A percentile compares a stretch with the other conserved stretches of the same genome.
phyloP scores from a whole-genome alignment of 139 green algal genomes.

The Diplosphaera chodatii region DNA sequence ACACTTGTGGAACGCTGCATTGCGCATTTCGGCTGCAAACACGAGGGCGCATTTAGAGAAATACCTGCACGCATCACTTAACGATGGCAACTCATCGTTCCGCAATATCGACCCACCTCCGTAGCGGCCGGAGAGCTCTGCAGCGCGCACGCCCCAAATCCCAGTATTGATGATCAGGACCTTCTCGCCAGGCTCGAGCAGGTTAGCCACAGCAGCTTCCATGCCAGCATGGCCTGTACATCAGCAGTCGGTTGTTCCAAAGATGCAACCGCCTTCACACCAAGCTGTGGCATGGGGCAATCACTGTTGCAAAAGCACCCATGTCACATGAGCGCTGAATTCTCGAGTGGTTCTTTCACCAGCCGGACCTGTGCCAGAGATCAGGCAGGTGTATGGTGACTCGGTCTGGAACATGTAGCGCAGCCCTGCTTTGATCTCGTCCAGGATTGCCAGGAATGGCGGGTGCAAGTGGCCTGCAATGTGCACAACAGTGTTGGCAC shows the following conservation, averaged over 20 bases:
- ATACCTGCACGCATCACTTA: too few relatives aligned
- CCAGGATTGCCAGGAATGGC: conserved; percentile 75
- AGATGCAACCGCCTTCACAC: too few relatives aligned
- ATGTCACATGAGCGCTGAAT: too few relatives aligned
- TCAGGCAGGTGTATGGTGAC: conserved; percentile 60
- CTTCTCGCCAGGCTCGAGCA: conserved; percentile 74
- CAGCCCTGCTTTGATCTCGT: conserved; percentile 59
- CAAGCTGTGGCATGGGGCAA: too few relatives aligned
- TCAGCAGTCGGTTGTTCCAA: not conserved
- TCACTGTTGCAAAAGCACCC: too few relatives aligned
- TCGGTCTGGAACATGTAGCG: conserved; percentile 77
- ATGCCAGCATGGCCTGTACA: conserved; percentile 65
- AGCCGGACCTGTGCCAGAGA: conserved; percentile 42
- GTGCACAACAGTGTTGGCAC: too few relatives aligned
- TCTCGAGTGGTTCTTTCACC: too few relatives aligned
- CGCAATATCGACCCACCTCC: too few relatives aligned
- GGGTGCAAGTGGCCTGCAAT: conserved; percentile 53
- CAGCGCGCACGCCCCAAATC: conserved; percentile 79
- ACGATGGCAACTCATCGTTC: too few relatives aligned
- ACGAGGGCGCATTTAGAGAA: too few relatives aligned
- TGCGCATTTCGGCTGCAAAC: too few relatives aligned
- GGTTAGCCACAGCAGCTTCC: conserved; percentile 75
- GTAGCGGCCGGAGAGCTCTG: conserved; percentile 63
- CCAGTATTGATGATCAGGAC: conserved; percentile 53
- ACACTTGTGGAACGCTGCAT: not conserved